Conservation (phyloP, 2,329 filamentous ascomycete genomes). For the Cladosporium sp. region DNA sequence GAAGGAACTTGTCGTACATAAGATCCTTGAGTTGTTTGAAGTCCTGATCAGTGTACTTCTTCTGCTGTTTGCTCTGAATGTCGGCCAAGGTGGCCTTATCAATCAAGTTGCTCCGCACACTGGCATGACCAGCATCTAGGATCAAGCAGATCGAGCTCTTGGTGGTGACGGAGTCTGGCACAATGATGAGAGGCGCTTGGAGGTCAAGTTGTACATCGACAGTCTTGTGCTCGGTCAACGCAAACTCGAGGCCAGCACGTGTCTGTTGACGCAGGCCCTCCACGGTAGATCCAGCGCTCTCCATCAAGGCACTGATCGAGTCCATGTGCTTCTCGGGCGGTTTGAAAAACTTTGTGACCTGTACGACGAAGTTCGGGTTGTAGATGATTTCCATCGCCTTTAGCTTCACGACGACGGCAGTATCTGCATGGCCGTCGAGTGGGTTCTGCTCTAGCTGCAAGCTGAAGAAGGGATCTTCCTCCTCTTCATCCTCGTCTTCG, state of each 20-base stretch:
- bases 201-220: constrained; percentile 94
- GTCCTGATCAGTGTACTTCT: constrained; percentile 83
- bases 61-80: constrained; percentile 84
- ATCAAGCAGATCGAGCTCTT: constrained; percentile 83
- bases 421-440: constrained; percentile 84
- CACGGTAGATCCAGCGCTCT: constrained; percentile 90
- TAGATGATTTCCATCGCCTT: constrained; percentile 97
- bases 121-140: constrained; percentile 91
- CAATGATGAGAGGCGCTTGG: constrained; percentile 91
- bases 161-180: constrained; percentile 86
- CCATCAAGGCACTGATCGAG: constrained; percentile 92
- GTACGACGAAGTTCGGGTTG: constrained; percentile 89
- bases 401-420: constrained; percentile 82
- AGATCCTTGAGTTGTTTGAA: constrained; percentile 81
- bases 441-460: constrained; percentile 93
- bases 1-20: constrained; percentile 96
- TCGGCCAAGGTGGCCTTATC: constrained; percentile 86
- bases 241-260: constrained; percentile 90
- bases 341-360: constrained; percentile 91
- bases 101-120: constrained; percentile 88
- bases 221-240: constrained; percentile 94
- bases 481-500: constrained; percentile 38
- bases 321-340: constrained; percentile 98
- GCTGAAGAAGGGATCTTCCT: constrained; percentile 80
- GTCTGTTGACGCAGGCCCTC: constrained; percentile 95